phyloP scores from a whole-genome alignment of 1,284 basidiomycete genomes.

The Papiliotrema terrestris region DNA sequence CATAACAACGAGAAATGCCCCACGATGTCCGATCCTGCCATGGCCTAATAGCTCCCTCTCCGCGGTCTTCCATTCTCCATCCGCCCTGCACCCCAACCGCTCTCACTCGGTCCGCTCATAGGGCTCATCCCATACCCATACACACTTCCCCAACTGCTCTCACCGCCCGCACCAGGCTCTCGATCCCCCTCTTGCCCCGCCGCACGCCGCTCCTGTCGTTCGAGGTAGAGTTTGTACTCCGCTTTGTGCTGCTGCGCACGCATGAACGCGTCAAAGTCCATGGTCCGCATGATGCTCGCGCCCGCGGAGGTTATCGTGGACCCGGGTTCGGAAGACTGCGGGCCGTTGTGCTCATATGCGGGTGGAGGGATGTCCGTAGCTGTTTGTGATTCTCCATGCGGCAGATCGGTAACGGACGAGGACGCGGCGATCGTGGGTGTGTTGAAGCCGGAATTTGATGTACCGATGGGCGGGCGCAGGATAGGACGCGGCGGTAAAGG shows the following conservation, averaged over 20 bases:
- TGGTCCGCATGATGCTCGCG: neutral
- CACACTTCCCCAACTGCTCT: too few relatives aligned
- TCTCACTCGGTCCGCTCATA: neutral
- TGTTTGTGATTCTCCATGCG: neutral
- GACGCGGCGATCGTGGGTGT: neutral
- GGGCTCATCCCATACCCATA: too few relatives aligned
- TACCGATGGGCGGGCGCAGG: neutral
- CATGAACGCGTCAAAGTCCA: constrained; percentile 2
- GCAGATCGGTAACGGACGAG: neutral
- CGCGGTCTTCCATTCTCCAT: too few relatives aligned
- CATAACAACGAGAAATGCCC: too few relatives aligned
- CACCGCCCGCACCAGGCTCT: too few relatives aligned
- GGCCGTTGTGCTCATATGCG: neutral
- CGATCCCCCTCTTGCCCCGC: too few relatives aligned
- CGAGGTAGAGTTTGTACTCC: neutral
- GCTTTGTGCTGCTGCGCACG: neutral
- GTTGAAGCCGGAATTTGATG: neutral
- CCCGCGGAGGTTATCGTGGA: neutral
- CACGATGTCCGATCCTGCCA: too few relatives aligned
- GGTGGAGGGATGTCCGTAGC: neutral
- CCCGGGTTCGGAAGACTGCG: neutral
- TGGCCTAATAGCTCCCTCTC: too few relatives aligned
- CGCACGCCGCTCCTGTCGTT: too few relatives aligned
- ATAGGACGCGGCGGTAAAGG: neutral
- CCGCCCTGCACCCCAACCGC: too few relatives aligned